Evolutionary conservation across 1,284 basidiomycete genomes (phyloP), one percentile per base, ranked within the genome.

Genomic region (Cutaneotrichosporon sp.): DNA sequence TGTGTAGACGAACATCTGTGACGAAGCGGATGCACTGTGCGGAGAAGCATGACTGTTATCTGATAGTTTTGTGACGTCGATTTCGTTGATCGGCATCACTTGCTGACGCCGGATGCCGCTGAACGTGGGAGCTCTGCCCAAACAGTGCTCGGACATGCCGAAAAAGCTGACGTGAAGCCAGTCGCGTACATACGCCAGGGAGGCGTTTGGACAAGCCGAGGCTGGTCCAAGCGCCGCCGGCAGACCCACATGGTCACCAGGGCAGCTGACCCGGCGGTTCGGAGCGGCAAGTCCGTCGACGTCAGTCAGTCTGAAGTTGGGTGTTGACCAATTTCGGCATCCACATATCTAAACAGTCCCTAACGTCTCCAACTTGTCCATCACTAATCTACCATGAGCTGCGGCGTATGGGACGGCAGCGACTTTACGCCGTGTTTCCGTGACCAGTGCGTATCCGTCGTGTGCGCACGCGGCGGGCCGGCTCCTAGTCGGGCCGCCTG

Each of bases 341-440:
- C 22, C 49, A 21, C 14, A 18, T 30, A 18, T 26, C 26, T 26
- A 26, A 26, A 26, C 26, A 26, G 26, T 26, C 26, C 26, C 26
- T 26, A 26, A 26, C 26, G 10, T 14, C 22, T 52, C 50, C 26
- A 7, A 6, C 50, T 5, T 36, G 34, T 30, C 51, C 18, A 53
- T n/a, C 30, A 13, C 7, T 16, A 14, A 18, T 14, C 30, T 13
- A 53, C 18, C 31, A 32, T 53, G 51, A 31, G 51, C 51, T 53
- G 51, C 36, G 58, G 32, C 30, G 62, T 80, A 3, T 83, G 81
- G 81, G 75, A 82, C 64, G 81, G 81, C n/a, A 63, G 73, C 6
- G 81, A 82, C 68, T 82, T 82, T 61, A 75, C 75, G 1, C 68
- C 67, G 10, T 82, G 80, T 65, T 80, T 80, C 59, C 68, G 72